A percentile compares a stretch with the other conserved stretches of the same genome.
Conservation (phyloP, 257 asterid genomes). For the Solanum gracilifrons region DNA sequence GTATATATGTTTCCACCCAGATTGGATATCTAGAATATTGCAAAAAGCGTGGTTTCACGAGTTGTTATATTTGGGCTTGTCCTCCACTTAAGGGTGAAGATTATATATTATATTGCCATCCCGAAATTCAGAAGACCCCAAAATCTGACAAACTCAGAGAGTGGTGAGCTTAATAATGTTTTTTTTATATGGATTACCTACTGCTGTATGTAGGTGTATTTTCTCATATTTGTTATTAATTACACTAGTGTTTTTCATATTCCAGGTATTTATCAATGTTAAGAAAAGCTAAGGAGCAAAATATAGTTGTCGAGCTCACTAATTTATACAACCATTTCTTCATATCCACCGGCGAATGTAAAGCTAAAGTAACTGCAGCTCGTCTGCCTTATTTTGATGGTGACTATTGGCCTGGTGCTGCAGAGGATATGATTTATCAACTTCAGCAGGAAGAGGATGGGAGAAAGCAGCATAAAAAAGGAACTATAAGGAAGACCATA, state of each 20-base stretch:
- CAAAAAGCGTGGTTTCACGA: constrained; percentile 89
- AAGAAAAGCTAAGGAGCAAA: constrained; percentile 76
- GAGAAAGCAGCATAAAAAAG: constrained; percentile 66
- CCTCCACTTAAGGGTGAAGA: constrained; percentile 98
- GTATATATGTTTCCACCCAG: constrained; percentile 23
- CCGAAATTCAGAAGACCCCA: constrained; percentile 99
- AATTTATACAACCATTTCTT: constrained; percentile 88
- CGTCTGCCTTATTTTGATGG: constrained; percentile 98
- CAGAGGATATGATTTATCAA: constrained; percentile 82
- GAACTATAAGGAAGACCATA: constrained; percentile 55
- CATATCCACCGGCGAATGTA: constrained; percentile 69
- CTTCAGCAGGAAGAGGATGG: constrained; percentile 95
- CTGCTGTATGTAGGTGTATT: not conserved
- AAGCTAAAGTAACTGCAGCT: constrained; percentile 90
- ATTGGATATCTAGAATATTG: constrained; percentile 94
- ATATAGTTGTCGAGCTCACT: constrained; percentile 74
- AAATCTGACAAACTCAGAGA: constrained; percentile 97
- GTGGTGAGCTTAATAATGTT: constrained; percentile 47
- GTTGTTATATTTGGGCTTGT: constrained; percentile 99
- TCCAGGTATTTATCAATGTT: constrained; percentile 93
- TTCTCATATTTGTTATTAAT: not conserved
- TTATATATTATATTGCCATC: constrained; percentile 94
- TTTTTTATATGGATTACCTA: not conserved
- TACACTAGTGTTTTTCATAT: constrained; percentile 5
- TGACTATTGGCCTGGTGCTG: constrained; percentile 99